These are phyloP conservation scores for Monosporascus sp. DNA, from an alignment of 2,329 filamentous ascomycete species.

Conservation along the genomic window DNA sequence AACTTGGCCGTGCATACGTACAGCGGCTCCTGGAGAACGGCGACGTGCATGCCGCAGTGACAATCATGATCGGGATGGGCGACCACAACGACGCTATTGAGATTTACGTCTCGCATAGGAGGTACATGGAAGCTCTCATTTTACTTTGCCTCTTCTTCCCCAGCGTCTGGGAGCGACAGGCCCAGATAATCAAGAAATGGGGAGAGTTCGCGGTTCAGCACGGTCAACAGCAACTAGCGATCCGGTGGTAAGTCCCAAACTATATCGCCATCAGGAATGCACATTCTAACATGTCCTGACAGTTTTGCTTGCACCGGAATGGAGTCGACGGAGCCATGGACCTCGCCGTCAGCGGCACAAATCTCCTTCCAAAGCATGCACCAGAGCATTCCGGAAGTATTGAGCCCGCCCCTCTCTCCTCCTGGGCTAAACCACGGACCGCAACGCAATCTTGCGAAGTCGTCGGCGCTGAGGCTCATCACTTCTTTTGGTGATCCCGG, in stretches of 20 bases:
- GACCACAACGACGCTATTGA: constrained; percentile 94
- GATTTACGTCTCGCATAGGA: constrained; percentile 86
- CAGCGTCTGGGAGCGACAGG: constrained; percentile 84
- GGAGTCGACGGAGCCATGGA: constrained; percentile 82
- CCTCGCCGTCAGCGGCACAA: constrained; percentile 70
- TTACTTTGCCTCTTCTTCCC: constrained; percentile 80
- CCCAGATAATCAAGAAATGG: constrained; percentile 87
- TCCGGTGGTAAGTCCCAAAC: constrained; percentile 56
- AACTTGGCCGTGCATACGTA: constrained; percentile 84
- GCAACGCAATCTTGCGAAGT: constrained; percentile 65
- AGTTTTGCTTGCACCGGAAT: constrained; percentile 84
- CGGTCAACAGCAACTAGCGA: constrained; percentile 82
- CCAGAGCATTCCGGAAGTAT: constrained; percentile 52
- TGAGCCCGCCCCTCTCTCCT: constrained; percentile 70
- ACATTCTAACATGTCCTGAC: constrained; percentile 9
- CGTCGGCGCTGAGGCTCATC: constrained; percentile 82
- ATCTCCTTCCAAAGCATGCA: constrained; percentile 50
- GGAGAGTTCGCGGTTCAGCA: constrained; percentile 86
- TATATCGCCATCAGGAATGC: background rate
- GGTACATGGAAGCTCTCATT: constrained; percentile 88
- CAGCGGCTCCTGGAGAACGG: constrained; percentile 84
- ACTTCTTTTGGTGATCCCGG: constrained; percentile 71
- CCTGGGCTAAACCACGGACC: constrained; percentile 57
- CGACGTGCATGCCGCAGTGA: constrained; percentile 86
- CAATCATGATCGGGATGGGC: constrained; percentile 86